Conservation (phyloP, 306 rosid species). For the Inga leiocalycina region DNA sequence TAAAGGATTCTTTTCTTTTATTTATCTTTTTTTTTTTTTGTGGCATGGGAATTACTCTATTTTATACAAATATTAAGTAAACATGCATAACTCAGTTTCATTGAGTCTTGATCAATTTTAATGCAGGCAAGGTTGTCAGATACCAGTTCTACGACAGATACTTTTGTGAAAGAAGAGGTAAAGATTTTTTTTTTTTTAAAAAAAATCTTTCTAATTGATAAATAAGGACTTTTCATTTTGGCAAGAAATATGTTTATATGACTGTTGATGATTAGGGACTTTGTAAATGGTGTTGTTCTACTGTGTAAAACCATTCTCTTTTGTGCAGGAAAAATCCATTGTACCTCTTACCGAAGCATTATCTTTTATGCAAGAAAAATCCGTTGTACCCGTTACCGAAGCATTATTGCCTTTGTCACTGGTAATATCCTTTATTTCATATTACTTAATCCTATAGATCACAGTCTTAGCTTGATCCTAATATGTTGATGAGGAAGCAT, state of each 20-base stretch:
- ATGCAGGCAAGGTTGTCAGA: slow-evolving; percentile 36
- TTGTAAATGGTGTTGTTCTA: not conserved
- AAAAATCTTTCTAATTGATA: not conserved
- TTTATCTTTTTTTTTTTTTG: not conserved
- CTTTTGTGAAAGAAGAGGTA: slow-evolving; percentile 35
- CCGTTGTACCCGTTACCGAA: slow-evolving; percentile 27
- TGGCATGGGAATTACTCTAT: not conserved
- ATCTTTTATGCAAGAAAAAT: slow-evolving; percentile 35
- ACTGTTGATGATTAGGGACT: not conserved
- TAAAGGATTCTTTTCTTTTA: not conserved
- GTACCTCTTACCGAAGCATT: slow-evolving; percentile 29
- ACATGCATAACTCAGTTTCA: not conserved
- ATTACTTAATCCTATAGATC: not conserved
- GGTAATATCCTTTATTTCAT: slow-evolving; percentile 23
- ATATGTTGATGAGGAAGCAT: not conserved
- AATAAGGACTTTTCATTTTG: slow-evolving; percentile 11
- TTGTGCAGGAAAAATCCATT: slow-evolving; percentile 36
- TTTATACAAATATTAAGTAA: not conserved
- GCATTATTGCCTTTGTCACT: slow-evolving; percentile 24
- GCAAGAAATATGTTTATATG: slow-evolving; percentile 1
- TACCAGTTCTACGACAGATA: slow-evolving; percentile 18
- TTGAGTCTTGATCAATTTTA: slow-evolving; percentile 9
- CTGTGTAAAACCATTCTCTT: not conserved
- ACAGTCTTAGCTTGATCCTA: not conserved
- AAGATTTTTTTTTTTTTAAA: not conserved